Base-by-base conservation (phyloP, 441 rosid species). In the Syzygium syzygioides region DNA sequence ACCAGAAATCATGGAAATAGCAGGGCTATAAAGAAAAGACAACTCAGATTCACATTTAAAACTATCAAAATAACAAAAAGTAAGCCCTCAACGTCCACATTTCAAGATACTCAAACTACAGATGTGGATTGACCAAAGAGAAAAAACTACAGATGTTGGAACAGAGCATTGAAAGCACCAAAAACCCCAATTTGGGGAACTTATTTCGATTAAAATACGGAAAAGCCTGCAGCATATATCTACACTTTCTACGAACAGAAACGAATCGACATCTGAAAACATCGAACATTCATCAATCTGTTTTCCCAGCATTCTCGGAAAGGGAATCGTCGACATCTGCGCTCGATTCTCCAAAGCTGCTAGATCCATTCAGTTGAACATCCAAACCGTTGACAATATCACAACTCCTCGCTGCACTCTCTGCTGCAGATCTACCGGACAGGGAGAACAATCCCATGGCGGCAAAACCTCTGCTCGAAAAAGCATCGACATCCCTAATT, bases 361-460 rank as follows among this genome's bases (percentile, higher is more conserved):
- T 30, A 64, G 89, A 87, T 55, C 85, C 90, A 5, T 85, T 89
- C 53, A 18, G 59, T 60, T 52, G 87, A 54, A 64, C 88, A 57
- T 89, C 90, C n/a, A 88, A 86, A 19, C 86, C 88, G 37, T 89
- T 83, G 50, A 87, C 18, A 79, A 86, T 37, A 14, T 76, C 64
- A 41, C 93, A 45, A 34, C 88, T 56, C 45, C 55, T 62, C 18
- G 34, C 68, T 76, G 64, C 88, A 62, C 68, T n/a, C 48, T 71
- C 89, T 53, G 79, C 88, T 9, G 86, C 30, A 14, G 91, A 90
- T 86, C 90, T 90, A 55, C 91, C 86, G 6, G 97, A 92, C 34
- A 94, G 56, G 0, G 98, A 91, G 87, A 89, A 93, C 86, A 95
- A 89, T 62, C 95, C 91, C 87, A 92, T 88, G 28, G 71, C 25